phyloP scores from a whole-genome alignment of 768 basidiomycete species.

The Rhodotorula sphaerocarpa region DNA sequence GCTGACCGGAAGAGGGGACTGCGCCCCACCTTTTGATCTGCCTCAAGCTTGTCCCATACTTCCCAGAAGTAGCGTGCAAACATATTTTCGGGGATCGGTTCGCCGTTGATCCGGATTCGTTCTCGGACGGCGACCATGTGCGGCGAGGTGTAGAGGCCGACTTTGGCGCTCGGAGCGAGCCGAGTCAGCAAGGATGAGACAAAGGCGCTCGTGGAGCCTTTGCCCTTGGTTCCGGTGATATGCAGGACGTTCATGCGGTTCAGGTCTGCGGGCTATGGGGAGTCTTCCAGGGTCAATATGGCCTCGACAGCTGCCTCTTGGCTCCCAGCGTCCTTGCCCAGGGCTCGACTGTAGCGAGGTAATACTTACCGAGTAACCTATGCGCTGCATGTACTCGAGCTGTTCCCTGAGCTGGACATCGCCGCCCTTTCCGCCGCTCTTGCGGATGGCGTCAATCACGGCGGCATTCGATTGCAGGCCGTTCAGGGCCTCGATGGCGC shows the following conservation, averaged over 20 bases:
- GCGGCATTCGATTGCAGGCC: constrained; percentile 76
- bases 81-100: constrained; percentile 73
- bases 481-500: constrained; percentile 47
- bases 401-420: constrained; percentile 73
- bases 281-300: constrained; percentile 15
- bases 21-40: constrained; percentile 56
- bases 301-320: background rate
- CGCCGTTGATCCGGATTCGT: constrained; percentile 85
- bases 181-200: constrained; percentile 74
- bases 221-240: constrained; percentile 96
- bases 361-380: constrained; percentile 69
- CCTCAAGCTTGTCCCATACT: constrained; percentile 77
- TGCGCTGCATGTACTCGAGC: constrained; percentile 75
- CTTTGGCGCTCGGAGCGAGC: constrained; percentile 64
- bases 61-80: constrained; percentile 92
- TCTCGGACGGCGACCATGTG: constrained; percentile 93
- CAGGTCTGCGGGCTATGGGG: constrained; percentile 63
- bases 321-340: too few species aligned
- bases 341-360: background rate
- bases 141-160: constrained; percentile 91
- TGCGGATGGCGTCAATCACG: constrained; percentile 72
- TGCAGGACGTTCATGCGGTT: constrained; percentile 87
- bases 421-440: constrained; percentile 57
- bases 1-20: too few species aligned
- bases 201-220: constrained; percentile 94